phyloP scores from a whole-genome alignment of 352 stramenopile genomes.

The Aphanomyces astaci region DNA sequence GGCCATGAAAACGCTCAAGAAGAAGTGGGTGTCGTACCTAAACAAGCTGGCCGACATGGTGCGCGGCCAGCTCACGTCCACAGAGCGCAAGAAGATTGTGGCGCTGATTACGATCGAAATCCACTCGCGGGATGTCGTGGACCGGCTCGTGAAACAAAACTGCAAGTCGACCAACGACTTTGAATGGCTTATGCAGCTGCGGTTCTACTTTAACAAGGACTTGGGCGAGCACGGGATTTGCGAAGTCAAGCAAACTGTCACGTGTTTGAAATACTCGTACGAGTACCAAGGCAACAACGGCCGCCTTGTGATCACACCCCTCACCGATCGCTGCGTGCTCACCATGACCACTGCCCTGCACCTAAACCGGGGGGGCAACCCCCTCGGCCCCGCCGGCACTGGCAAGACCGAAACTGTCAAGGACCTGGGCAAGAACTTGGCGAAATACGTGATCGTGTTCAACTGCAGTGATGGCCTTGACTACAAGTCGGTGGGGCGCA shows the following conservation, averaged over 20 bases:
- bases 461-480: slow-evolving; percentile 92
- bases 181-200: slow-evolving; percentile 84
- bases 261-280: slow-evolving; percentile 77
- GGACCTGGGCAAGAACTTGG: slow-evolving; percentile 89
- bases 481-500: slow-evolving; percentile 90
- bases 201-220: slow-evolving; percentile 84
- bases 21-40: slow-evolving; percentile 90
- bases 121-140: slow-evolving; percentile 93
- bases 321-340: slow-evolving; percentile 89
- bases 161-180: slow-evolving; percentile 90
- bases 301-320: slow-evolving; percentile 87
- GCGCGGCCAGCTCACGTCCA: slow-evolving; percentile 75
- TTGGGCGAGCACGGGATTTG: slow-evolving; percentile 71
- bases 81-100: slow-evolving; percentile 94
- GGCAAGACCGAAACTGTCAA: slow-evolving; percentile 94
- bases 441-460: slow-evolving; percentile 93
- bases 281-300: slow-evolving; percentile 84
- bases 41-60: slow-evolving; percentile 93
- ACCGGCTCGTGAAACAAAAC: slow-evolving; percentile 89
- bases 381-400: slow-evolving; percentile 85
- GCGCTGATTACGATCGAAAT: slow-evolving; percentile 97
- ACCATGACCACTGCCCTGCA: slow-evolving; percentile 91
- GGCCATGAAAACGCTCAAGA: slow-evolving; percentile 87
- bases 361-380: slow-evolving; percentile 87
- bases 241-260: slow-evolving; percentile 82